Conservation (phyloP, 129 eudicot species). For the Kitagawia praeruptora region DNA sequence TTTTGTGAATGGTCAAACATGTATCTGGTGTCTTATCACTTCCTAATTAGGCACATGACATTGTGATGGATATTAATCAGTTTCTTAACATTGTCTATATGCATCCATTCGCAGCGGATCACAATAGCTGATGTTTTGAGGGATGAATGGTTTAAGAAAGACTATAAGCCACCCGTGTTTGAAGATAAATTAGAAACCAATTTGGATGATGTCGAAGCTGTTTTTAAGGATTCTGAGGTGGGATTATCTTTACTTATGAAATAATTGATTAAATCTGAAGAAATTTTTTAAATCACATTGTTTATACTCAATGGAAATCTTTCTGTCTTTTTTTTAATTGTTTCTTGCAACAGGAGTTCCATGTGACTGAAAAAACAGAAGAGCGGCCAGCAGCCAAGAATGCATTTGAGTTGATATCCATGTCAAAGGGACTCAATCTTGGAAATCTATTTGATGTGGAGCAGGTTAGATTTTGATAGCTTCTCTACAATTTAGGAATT, state of each 20-base stretch:
- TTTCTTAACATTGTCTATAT: neutral
- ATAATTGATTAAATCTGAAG: neutral
- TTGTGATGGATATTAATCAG: neutral
- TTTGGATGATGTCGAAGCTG: conserved; percentile 97
- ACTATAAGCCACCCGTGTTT: conserved; percentile 69
- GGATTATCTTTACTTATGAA: conserved; percentile 1
- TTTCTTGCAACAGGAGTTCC: conserved; percentile 52
- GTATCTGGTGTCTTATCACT: neutral
- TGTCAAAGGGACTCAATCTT: conserved; percentile 92
- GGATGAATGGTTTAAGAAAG: conserved; percentile 89
- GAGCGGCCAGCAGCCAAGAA: conserved; percentile 90
- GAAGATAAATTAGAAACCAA: conserved; percentile 68
- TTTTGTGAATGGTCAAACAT: neutral
- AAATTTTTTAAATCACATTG: neutral
- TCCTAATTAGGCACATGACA: neutral
- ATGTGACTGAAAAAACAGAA: conserved; percentile 80
- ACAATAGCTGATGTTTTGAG: conserved; percentile 74
- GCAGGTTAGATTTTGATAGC: conserved; percentile 37
- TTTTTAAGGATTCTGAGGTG: conserved; percentile 85
- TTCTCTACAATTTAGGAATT: neutral
- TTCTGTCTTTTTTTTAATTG: neutral
- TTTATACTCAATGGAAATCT: neutral
- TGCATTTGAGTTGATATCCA: conserved; percentile 90
- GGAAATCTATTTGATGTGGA: conserved; percentile 76
- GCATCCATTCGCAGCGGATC: conserved; percentile 55